Evolutionary conservation across 768 basidiomycete genomes (phyloP).

Genomic region (Russula lepida): DNA sequence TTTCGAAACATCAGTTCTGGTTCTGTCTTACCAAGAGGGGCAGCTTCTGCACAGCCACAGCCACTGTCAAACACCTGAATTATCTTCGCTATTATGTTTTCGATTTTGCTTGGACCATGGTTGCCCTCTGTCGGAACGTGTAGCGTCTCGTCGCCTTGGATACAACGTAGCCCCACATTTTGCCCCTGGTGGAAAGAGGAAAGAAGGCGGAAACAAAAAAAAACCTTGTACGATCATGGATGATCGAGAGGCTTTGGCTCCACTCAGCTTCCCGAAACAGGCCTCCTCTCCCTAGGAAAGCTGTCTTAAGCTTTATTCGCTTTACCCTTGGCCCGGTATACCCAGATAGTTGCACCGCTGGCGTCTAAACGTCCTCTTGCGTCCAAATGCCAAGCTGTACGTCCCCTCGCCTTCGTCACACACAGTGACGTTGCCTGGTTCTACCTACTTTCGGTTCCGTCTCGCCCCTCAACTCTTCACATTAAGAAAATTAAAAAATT

Average conservation of each 20-base stretch:
- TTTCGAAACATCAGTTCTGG: background rate
- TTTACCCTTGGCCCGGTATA: background rate
- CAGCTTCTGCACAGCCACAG: conserved; percentile 12
- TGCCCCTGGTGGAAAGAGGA: background rate
- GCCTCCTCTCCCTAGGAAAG: background rate
- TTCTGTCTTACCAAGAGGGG: background rate
- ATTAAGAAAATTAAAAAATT: background rate
- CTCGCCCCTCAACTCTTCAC: background rate
- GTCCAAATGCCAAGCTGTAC: background rate
- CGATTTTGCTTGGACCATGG: conserved; percentile 1
- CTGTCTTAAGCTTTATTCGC: background rate
- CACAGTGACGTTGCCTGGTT: background rate
- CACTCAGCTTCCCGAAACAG: conserved; percentile 6
- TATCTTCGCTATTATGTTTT: background rate
- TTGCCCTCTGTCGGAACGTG: conserved; percentile 1
- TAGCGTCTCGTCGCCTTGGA: conserved; percentile 16
- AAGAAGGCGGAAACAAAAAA: conserved; percentile 13
- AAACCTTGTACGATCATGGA: conserved; percentile 8
- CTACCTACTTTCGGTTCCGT: background rate
- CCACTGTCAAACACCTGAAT: conserved; percentile 5
- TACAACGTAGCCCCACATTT: conserved; percentile 3
- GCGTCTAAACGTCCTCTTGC: background rate
- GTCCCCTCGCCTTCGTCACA: conserved; percentile 5
- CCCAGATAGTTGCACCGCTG: background rate
- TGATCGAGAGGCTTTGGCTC: conserved; percentile 7